phyloP scores from a whole-genome alignment of 257 asterid genomes.

The Nemophila menziesii region DNA sequence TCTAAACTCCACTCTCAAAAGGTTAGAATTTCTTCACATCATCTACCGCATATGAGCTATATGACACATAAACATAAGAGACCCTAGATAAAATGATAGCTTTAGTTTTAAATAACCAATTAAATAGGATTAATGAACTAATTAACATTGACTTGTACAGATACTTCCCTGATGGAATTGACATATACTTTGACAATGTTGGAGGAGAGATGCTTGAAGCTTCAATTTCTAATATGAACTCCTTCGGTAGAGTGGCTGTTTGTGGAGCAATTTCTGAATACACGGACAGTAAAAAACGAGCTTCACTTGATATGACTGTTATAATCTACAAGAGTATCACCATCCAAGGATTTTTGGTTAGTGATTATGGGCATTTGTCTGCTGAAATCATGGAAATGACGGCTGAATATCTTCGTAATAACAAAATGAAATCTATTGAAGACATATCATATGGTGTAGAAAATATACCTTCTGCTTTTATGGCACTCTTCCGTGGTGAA shows the following conservation, averaged over 20 bases:
- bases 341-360: slow-evolving; percentile 47
- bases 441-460: slow-evolving; percentile 47
- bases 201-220: slow-evolving; percentile 19
- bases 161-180: slow-evolving; percentile 17
- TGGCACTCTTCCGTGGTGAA: slow-evolving; percentile 36
- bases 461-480: slow-evolving; percentile 39
- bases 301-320: slow-evolving; percentile 32
- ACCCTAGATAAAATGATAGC: no score
- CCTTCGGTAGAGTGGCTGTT: slow-evolving; percentile 1
- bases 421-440: slow-evolving; percentile 34
- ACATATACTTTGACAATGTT: slow-evolving; percentile 19
- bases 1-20: slow-evolving; percentile 13
- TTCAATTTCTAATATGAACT: slow-evolving; percentile 2
- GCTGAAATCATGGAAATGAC: slow-evolving; percentile 32
- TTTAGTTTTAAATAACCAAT: no score
- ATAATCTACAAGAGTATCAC: slow-evolving; percentile 50
- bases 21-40: slow-evolving; percentile 5
- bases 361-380: slow-evolving; percentile 28
- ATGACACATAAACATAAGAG: background rate
- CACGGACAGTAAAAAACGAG: slow-evolving; percentile 17
- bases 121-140: no score
- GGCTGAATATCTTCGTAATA: slow-evolving; percentile 20
- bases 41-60: background rate
- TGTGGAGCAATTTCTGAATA: slow-evolving; percentile 19
- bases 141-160: background rate